Percentiles rank a stretch among this genome's conserved stretches.
Conservation (phyloP, 1,284 basidiomycete species). For the Naganishia albida region DNA sequence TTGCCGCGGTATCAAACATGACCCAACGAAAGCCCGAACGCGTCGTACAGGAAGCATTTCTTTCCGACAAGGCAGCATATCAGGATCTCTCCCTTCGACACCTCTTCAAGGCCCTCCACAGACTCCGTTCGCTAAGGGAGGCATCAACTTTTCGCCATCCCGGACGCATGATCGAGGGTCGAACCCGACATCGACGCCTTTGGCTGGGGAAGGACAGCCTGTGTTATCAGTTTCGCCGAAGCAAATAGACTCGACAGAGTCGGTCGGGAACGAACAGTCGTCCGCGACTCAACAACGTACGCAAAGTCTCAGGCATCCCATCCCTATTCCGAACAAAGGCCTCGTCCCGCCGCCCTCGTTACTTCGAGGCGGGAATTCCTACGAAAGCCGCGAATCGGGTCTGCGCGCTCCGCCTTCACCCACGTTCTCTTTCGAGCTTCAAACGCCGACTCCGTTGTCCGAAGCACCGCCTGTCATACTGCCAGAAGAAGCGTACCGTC, state of each 20-base stretch:
- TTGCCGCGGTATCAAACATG: slow-evolving; percentile 20
- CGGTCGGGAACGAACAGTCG: background rate
- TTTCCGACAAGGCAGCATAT: slow-evolving; percentile 24
- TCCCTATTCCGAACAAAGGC: slow-evolving; percentile 20
- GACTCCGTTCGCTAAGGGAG: slow-evolving; percentile 8
- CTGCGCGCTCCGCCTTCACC: slow-evolving; percentile 19
- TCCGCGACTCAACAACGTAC: background rate
- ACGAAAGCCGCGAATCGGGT: background rate
- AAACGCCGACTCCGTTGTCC: slow-evolving; percentile 7
- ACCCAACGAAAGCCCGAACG: slow-evolving; percentile 10
- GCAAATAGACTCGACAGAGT: background rate
- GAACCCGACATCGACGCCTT: background rate
- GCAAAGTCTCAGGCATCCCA: slow-evolving; percentile 4
- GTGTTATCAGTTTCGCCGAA: background rate
- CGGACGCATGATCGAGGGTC: background rate
- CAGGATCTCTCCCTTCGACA: slow-evolving; percentile 22
- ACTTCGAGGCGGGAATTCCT: background rate
- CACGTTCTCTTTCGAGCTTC: slow-evolving; percentile 25
- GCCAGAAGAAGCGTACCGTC: background rate
- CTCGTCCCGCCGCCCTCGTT: slow-evolving; percentile 27
- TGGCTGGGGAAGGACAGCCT: background rate
- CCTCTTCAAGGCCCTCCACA: slow-evolving; percentile 9
- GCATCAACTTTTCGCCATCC: background rate
- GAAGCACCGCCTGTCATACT: slow-evolving; percentile 2
- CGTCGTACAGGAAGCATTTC: slow-evolving; percentile 20